Base-by-base conservation (phyloP, 2,329 filamentous ascomycete species). In the Colletotrichum navitas region DNA sequence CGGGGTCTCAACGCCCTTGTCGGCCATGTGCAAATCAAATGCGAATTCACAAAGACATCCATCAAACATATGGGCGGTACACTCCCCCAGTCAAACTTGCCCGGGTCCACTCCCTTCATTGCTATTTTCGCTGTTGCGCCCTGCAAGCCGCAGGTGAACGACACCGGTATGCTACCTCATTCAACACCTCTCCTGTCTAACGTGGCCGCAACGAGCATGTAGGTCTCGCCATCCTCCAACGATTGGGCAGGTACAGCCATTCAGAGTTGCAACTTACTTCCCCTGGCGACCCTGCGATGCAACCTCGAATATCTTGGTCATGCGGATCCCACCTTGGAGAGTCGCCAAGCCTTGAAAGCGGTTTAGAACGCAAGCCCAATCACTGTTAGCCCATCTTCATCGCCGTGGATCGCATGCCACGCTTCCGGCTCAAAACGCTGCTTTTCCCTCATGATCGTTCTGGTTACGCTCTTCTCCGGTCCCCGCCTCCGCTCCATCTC, bases 281-380 rank as follows among this genome's bases (percentile, higher is more conserved):
- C 29, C 36, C 69, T 72, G 45, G 59, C 69, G 32, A 43, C 29
- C 32, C 45, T 69, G 66, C 69, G 59, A 36, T 72, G 69, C 66
- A 60, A 69, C 69, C 65, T 12, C 26, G 39, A 49, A 29, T 56
- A 52, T 61, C 66, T 72, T 64, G 69, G 69, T 32, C 18, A 59
- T 64, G 60, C 54, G 59, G 45, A 49, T 64, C 51, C 45, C 59
- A 60, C 59, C 59, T 63, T 24, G 54, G 24, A 54, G 24, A 49
- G 60, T 69, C 47, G 65, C 66, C 69, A 72, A 69, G 69, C 14
- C 41, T 59, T 72, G 47, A 45, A 64, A 69, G 47, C 59, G 69
- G 65, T 10, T 55, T 72, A 64, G 69, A 39, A 47, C 21, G n/a
- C n/a, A 47, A 56, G 56, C 45, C 39, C 54, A 55, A 39, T 59